Conservation (phyloP, 176 grass and related monocot species). For the Cenchrus purpureus region DNA sequence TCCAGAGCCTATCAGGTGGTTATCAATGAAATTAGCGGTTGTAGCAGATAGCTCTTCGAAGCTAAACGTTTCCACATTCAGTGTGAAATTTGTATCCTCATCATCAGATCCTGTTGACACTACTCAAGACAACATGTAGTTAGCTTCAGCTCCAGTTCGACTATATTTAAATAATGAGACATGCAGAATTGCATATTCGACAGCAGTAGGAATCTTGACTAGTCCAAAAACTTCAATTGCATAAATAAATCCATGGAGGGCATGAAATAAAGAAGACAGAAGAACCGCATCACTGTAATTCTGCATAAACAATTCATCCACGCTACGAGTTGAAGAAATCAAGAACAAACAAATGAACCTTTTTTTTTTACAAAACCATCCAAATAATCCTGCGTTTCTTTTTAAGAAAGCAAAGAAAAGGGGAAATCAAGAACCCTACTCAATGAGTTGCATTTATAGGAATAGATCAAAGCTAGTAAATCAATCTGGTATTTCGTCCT, state of each 20-base stretch:
- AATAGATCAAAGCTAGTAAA: not conserved
- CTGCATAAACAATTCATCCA: not conserved
- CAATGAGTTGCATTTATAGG: not conserved
- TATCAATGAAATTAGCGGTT: slow-evolving; percentile 12
- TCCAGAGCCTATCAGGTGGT: slow-evolving; percentile 17
- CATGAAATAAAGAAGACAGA: not conserved
- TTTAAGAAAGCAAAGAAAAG: not conserved
- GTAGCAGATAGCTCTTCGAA: slow-evolving; percentile 12
- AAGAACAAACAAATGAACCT: not conserved
- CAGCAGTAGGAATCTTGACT: not conserved
- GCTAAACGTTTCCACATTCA: slow-evolving; percentile 17
- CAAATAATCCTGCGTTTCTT: not conserved
- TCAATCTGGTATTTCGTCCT: not conserved
- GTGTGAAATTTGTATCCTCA: not conserved
- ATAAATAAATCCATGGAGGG: not conserved
- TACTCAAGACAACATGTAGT: not conserved
- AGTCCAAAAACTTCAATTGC: not conserved
- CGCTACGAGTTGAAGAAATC: not conserved
- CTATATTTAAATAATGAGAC: not conserved
- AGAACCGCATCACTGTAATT: not conserved
- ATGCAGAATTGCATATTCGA: not conserved
- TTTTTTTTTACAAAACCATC: not conserved
- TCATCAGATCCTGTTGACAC: not conserved
- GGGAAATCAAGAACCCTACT: not conserved
- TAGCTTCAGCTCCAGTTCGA: not conserved